phyloP scores from a whole-genome alignment of 176 grass and related monocot species.

The Olyra latifolia region DNA sequence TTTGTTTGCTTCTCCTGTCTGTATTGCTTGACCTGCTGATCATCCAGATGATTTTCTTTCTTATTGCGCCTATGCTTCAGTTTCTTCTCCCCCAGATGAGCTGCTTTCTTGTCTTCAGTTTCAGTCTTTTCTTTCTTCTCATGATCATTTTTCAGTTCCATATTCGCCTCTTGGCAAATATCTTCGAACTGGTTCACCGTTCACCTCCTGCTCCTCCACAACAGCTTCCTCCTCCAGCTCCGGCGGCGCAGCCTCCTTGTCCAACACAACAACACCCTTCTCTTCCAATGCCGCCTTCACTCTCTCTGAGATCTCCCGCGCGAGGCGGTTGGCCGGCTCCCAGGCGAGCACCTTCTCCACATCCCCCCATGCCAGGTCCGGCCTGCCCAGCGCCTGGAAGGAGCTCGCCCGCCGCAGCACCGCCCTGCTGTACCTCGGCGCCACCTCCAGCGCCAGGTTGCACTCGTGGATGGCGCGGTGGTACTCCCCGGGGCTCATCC shows the following conservation, averaged over 20 bases:
- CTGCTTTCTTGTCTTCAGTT: not conserved
- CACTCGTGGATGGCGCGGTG: conserved; percentile 58
- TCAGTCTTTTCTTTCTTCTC: not conserved
- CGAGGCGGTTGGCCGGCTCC: conserved; percentile 57
- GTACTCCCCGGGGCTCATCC: conserved; percentile 53
- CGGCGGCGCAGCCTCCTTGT: conserved; percentile 14
- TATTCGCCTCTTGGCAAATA: not conserved
- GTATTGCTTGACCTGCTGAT: not conserved
- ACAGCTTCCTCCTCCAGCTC: not conserved
- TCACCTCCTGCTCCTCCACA: not conserved
- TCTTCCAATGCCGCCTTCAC: conserved; percentile 42
- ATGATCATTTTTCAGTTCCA: not conserved
- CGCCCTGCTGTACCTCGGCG: conserved; percentile 60
- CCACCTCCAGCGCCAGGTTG: conserved; percentile 61
- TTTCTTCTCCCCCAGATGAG: not conserved
- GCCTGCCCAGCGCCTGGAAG: conserved; percentile 53
- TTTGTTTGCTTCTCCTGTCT: not conserved
- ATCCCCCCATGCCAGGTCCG: conserved; percentile 55
- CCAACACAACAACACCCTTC: conserved; percentile 44
- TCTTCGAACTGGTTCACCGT: not conserved
- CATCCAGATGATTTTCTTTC: not conserved
- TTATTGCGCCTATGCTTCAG: not conserved
- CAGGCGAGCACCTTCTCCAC: conserved; percentile 42
- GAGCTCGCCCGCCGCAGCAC: conserved; percentile 59
- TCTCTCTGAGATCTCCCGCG: conserved; percentile 45